These are phyloP conservation scores for Sclerotinia minor DNA, from an alignment of 2,329 filamentous ascomycete species.

Conservation along the genomic window DNA sequence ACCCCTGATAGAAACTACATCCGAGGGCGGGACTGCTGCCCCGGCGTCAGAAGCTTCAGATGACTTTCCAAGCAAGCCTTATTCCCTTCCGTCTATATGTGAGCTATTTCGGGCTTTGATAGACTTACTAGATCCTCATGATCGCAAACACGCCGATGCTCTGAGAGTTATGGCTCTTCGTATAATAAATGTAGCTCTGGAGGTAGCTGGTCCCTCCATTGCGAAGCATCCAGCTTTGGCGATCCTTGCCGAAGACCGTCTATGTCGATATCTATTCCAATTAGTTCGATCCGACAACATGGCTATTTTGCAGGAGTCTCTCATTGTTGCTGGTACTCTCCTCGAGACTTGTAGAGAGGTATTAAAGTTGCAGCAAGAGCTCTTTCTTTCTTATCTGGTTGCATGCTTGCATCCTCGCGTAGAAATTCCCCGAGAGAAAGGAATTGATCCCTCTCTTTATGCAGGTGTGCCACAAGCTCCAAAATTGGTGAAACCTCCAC, in stretches of 20 bases:
- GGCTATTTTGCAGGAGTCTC: constrained; percentile 86
- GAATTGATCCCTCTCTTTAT: constrained; percentile 89
- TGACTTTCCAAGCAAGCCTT: constrained; percentile 70
- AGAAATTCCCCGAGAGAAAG: constrained; percentile 85
- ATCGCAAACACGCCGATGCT: constrained; percentile 86
- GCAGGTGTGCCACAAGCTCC: constrained; percentile 90
- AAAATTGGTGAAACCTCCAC: constrained; percentile 76
- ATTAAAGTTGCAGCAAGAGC: constrained; percentile 92
- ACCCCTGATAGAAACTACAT: constrained; percentile 22
- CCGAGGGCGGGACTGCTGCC: constrained; percentile 35
- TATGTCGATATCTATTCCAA: constrained; percentile 95
- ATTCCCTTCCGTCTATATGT: constrained; percentile 89
- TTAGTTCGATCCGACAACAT: constrained; percentile 95
- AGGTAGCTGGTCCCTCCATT: constrained; percentile 94
- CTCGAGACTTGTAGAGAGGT: constrained; percentile 87
- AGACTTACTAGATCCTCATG: constrained; percentile 89
- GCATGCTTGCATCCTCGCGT: constrained; percentile 92
- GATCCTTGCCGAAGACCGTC: constrained; percentile 82
- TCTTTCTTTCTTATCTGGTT: constrained; percentile 92
- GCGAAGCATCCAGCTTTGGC: constrained; percentile 88
- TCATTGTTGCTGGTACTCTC: constrained; percentile 88
- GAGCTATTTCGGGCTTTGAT: constrained; percentile 94
- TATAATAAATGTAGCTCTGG: constrained; percentile 94
- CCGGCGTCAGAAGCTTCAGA: constrained; percentile 40
- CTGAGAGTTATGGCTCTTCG: constrained; percentile 97